A percentile compares a stretch with the other conserved stretches of the same genome.
Conservation (phyloP, 1,139 yeast genomes). For the Pichia sp. region DNA sequence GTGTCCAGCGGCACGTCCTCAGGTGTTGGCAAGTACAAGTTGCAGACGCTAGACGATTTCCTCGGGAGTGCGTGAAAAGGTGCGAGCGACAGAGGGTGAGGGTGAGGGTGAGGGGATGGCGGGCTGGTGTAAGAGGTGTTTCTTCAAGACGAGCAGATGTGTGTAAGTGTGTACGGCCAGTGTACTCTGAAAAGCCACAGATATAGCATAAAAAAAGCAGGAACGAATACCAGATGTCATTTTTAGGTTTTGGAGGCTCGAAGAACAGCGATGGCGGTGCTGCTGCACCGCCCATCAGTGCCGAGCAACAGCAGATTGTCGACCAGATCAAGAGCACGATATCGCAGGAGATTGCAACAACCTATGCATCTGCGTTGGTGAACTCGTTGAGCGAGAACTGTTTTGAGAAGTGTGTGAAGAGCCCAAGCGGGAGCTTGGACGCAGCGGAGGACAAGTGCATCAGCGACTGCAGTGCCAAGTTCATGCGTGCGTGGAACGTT, state of each 20-base stretch:
- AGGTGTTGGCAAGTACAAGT: slow-evolving; percentile 1
- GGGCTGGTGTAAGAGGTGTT: too few species aligned
- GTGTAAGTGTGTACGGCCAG: too few species aligned
- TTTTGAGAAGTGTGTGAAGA: slow-evolving; percentile 66
- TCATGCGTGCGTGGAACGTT: slow-evolving; percentile 88
- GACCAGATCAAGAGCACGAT: slow-evolving; percentile 68
- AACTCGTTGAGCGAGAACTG: slow-evolving; percentile 87
- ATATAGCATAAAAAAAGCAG: slow-evolving; percentile 15
- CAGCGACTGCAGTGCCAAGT: slow-evolving; percentile 75
- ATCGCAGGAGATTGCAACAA: slow-evolving; percentile 78
- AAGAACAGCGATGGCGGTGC: neutral
- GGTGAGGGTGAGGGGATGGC: neutral
- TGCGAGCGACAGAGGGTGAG: neutral
- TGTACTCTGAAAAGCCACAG: too few species aligned
- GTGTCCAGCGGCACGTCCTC: neutral
- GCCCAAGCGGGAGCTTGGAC: slow-evolving; percentile 42
- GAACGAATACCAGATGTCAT: slow-evolving; percentile 18
- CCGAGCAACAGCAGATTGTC: slow-evolving; percentile 35
- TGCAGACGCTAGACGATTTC: slow-evolving; percentile 17
- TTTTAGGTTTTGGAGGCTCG: slow-evolving; percentile 28
- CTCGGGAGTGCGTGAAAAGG: slow-evolving; percentile 5
- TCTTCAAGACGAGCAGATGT: too few species aligned
- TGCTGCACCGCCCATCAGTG: slow-evolving; percentile 9
- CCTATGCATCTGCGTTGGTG: slow-evolving; percentile 83
- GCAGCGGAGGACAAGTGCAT: slow-evolving; percentile 54